Base-by-base conservation (phyloP, 2,329 filamentous ascomycete genomes). In the Botryotinia convoluta region DNA sequence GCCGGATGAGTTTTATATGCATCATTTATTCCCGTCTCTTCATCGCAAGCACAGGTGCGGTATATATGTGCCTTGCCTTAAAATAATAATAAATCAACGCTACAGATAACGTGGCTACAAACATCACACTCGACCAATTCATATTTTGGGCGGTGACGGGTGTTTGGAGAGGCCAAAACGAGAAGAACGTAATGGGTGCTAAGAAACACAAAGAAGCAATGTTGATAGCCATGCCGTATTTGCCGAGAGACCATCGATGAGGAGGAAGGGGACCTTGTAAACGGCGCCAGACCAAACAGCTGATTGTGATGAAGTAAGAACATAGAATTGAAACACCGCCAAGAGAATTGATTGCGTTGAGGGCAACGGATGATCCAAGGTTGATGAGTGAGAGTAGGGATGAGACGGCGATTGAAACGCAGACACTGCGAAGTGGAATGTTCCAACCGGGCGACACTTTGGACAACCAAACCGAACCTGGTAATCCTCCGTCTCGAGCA, bases 291-390 rank as follows among this genome's bases (percentile, higher is more conserved):
- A 75, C 63, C 16, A 86, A 77, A 72, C 84, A 82, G 29, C 79
- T 73, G 65, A 84, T 81, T 29, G 84, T 84, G 57, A 87, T 81
- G 45, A 87, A 82, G 77, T 88, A 88, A 26, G 85, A 85, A n/a
- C 82, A 82, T 61, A 87, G 84, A 22, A 87, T 81, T 1, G 84
- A 83, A 45, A 82, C 83, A 62, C 86, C 82, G 54, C 84, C 84
- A 29, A 88, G 81, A 2, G 85, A 87, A 26, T 84, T 83, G 72
- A 87, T 84, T 70, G 84, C 85, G 76, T 87, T 86, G 78, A 88
- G 86, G 9, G 86, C 87, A 4, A 83, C 83, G 1, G 82, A 78
- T 10, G 84, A 86, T 44, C 85, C 86, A 73, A 87, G 83, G 78
- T 85, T 86, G 81, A 87, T 87, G 72, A 69, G 65, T 8, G 74